These are phyloP conservation scores for Podospora bellae-mahoneyi DNA, from an alignment of 495 filamentous ascomycete genomes.

Conservation along the genomic window DNA sequence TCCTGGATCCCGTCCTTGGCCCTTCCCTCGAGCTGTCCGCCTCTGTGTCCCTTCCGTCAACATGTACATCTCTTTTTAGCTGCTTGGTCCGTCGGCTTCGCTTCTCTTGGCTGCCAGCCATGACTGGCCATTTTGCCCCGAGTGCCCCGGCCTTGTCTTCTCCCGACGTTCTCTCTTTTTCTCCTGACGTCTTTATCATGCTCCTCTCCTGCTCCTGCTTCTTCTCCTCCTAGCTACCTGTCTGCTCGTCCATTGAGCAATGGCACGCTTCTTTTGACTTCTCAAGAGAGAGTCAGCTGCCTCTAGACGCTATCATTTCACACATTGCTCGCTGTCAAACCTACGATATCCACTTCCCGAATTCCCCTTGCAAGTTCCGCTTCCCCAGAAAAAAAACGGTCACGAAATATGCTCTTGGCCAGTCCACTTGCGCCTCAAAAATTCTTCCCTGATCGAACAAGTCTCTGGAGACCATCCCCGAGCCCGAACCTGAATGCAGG, in stretches of 20 bases:
- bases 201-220: background rate
- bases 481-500: conserved; percentile 10
- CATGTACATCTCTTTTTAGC: background rate
- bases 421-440: background rate
- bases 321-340: background rate
- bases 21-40: background rate
- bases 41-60: background rate
- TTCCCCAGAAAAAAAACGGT: background rate
- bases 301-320: background rate
- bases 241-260: background rate
- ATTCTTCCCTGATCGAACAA: background rate
- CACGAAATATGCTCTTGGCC: background rate
- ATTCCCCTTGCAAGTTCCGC: background rate
- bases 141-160: background rate
- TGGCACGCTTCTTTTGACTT: background rate
- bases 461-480: background rate
- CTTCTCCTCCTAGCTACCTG: background rate
- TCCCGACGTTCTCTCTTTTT: background rate
- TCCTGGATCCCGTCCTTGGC: background rate
- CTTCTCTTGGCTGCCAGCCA: background rate
- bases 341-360: background rate
- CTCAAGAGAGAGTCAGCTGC: background rate
- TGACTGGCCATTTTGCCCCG: background rate
- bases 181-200: background rate
- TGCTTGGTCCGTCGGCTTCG: background rate